Conservation (phyloP, 169 alveolate species). For the Plasmodium ovale region DNA sequence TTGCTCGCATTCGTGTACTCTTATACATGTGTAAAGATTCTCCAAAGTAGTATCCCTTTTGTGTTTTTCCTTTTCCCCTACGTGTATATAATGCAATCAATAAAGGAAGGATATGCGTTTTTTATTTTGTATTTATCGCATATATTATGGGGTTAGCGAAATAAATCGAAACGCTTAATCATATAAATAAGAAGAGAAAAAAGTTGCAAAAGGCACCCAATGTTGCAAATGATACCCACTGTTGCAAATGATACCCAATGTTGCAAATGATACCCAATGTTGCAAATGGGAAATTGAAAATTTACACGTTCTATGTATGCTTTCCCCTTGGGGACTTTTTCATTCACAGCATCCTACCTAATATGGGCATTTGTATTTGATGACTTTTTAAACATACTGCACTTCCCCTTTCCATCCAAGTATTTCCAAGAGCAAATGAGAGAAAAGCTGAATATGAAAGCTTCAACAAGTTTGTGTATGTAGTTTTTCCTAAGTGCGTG, state of each 20-base stretch:
- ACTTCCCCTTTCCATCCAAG: constrained; percentile 73
- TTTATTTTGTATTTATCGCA: constrained; percentile 25
- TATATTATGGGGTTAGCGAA: constrained; percentile 28
- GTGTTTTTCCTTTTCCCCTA: too few relatives aligned
- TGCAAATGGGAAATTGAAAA: neutral
- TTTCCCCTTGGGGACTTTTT: neutral
- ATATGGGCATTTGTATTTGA: constrained; percentile 71
- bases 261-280: neutral
- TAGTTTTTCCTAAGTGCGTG: neutral
- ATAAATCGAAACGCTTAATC: neutral
- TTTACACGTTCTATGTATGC: neutral
- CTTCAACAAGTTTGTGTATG: neutral
- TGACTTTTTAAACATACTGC: constrained; percentile 19
- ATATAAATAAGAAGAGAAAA: neutral
- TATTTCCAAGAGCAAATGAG: constrained; percentile 3
- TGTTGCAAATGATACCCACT: neutral
- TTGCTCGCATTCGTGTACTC: too few relatives aligned
- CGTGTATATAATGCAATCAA: constrained; percentile 11
- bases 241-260: neutral
- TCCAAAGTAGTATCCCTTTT: too few relatives aligned
- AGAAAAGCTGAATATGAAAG: neutral
- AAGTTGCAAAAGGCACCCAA: neutral
- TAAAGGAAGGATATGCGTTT: constrained; percentile 45
- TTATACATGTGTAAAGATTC: too few relatives aligned
- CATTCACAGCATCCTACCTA: constrained; percentile 26